A percentile compares a stretch with the other conserved stretches of the same genome.
Conservation (phyloP, 208 protist species). For the Leishmania amazonensis region DNA sequence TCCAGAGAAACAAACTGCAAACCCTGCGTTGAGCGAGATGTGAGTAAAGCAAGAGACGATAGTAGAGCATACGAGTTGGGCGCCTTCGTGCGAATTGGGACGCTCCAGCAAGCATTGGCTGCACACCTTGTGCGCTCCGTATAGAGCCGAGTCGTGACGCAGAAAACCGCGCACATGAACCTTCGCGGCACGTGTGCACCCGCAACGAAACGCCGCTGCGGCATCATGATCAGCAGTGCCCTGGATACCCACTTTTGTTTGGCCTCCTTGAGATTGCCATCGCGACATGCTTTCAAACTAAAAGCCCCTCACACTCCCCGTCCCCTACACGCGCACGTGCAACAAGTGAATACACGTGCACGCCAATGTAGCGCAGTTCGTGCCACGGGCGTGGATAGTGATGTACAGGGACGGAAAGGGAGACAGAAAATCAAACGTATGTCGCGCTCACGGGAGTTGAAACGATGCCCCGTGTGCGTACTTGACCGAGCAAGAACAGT, state of each 20-base stretch:
- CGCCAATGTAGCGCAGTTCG: neutral
- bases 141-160: neutral
- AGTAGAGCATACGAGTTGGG: neutral
- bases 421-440: neutral
- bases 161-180: too few relatives aligned
- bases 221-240: neutral
- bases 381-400: neutral
- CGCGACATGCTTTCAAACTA: neutral
- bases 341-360: neutral
- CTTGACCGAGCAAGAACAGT: too few relatives aligned
- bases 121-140: neutral
- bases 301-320: too few relatives aligned
- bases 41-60: neutral
- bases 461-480: neutral
- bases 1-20: neutral
- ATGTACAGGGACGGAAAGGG: neutral
- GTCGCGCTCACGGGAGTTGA: neutral
- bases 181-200: neutral
- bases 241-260: neutral
- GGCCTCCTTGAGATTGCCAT: neutral
- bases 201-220: too few relatives aligned
- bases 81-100: too few relatives aligned
- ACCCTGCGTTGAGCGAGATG: neutral
- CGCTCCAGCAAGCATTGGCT: neutral
- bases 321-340: neutral